These are phyloP conservation scores for Globisporangium takayamanum DNA, from an alignment of 352 stramenopile species.

Conservation along the genomic window DNA sequence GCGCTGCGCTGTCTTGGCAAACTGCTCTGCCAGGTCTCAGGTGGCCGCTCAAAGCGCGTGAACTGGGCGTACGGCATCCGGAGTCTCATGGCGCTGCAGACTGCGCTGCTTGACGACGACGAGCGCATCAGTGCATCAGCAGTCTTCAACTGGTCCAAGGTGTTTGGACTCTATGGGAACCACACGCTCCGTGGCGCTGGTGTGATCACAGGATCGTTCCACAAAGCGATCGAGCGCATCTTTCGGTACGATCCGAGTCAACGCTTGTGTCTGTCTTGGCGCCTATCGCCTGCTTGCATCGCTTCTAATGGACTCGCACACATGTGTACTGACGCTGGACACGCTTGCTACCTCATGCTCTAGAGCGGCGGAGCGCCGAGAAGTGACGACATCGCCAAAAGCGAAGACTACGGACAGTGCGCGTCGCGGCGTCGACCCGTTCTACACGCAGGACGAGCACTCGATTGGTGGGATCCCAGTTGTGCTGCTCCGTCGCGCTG, in stretches of 20 bases:
- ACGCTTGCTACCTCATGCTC: slow-evolving; percentile 4
- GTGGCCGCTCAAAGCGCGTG: slow-evolving; percentile 71
- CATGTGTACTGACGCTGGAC: neutral
- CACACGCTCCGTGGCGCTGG: slow-evolving; percentile 73
- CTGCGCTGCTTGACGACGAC: slow-evolving; percentile 71
- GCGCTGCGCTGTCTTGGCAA: slow-evolving; percentile 72
- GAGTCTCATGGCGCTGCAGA: slow-evolving; percentile 78
- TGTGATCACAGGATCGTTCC: slow-evolving; percentile 73
- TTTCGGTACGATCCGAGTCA: slow-evolving; percentile 34
- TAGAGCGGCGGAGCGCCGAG: slow-evolving; percentile 27
- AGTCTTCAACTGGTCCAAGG: slow-evolving; percentile 80
- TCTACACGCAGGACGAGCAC: slow-evolving; percentile 55
- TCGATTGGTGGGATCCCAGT: slow-evolving; percentile 68
- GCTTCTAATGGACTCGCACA: neutral
- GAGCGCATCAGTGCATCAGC: slow-evolving; percentile 72
- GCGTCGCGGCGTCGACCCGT: slow-evolving; percentile 33
- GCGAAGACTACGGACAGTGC: slow-evolving; percentile 25
- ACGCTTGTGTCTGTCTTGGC: neutral
- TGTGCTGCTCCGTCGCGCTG: slow-evolving; percentile 62
- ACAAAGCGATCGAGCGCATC: slow-evolving; percentile 74
- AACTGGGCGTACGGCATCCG: slow-evolving; percentile 81
- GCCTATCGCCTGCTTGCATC: neutral
- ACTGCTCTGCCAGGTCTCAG: slow-evolving; percentile 59
- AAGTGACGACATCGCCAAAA: slow-evolving; percentile 22
- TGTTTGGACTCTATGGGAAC: slow-evolving; percentile 78